Conservation (phyloP, 129 eudicot species). For the Saussurea involucrata region DNA sequence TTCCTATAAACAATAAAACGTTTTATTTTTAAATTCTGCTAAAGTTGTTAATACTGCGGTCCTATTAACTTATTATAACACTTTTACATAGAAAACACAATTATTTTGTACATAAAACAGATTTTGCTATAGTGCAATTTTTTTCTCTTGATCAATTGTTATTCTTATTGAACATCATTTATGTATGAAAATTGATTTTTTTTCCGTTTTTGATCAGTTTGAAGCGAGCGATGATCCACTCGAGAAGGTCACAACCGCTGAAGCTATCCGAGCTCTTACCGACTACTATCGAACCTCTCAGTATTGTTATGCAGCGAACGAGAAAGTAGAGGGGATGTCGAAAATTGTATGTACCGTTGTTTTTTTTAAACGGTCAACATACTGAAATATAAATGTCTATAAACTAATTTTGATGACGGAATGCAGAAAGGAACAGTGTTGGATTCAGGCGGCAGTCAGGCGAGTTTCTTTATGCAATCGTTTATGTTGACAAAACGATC, state of each 20-base stretch:
- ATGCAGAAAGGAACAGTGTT: conserved; percentile 92
- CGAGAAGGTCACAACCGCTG: conserved; percentile 78
- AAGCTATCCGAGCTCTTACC: conserved; percentile 77
- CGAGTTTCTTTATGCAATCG: conserved; percentile 94
- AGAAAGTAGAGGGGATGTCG: conserved; percentile 82
- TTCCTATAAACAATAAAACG: too few species aligned
- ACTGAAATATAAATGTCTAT: background rate
- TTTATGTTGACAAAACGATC: conserved; percentile 84
- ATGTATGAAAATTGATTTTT: background rate
- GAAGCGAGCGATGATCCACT: conserved; percentile 85
- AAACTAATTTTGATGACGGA: background rate
- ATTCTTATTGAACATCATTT: background rate
- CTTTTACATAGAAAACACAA: background rate
- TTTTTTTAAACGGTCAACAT: background rate
- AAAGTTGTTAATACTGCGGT: background rate
- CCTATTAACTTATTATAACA: too few species aligned
- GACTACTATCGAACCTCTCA: conserved; percentile 72
- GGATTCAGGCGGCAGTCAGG: conserved; percentile 97
- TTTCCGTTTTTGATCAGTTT: conserved; percentile 49
- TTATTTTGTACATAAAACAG: background rate
- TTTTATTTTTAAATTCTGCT: background rate
- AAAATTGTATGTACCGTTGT: conserved; percentile 48
- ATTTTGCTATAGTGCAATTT: background rate
- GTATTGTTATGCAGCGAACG: conserved; percentile 53
- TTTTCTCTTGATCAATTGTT: background rate